Evolutionary conservation across 1,284 basidiomycete species (phyloP).

Genomic region (Cryptococcus floricola): DNA sequence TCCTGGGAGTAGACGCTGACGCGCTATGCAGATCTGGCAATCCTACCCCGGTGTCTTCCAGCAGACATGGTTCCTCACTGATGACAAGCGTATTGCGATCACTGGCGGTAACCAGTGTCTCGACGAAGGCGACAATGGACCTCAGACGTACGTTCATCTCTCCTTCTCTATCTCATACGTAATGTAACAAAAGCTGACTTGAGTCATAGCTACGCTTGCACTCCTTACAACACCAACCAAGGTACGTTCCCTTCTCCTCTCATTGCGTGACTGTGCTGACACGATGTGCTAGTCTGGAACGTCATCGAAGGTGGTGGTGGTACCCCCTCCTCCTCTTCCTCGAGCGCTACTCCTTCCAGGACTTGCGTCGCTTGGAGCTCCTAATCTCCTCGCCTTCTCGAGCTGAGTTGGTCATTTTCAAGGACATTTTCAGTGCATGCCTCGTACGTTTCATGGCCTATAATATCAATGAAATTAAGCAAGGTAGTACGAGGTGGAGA

Average conservation of each 20-base stretch:
- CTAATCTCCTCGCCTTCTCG: not conserved
- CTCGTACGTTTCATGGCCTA: too few species aligned
- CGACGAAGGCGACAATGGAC: slow-evolving; percentile 25
- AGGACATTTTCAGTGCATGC: not conserved
- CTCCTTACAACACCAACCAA: slow-evolving; percentile 12
- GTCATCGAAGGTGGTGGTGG: slow-evolving; percentile 1
- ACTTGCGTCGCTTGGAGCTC: not conserved
- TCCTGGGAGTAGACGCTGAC: not conserved
- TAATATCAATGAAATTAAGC: too few species aligned
- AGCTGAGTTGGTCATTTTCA: not conserved
- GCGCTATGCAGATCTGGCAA: slow-evolving; percentile 15
- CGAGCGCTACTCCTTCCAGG: not conserved
- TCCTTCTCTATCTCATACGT: not conserved
- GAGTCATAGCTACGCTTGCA: not conserved
- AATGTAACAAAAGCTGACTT: not conserved
- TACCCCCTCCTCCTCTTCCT: not conserved
- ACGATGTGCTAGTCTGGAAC: slow-evolving; percentile 7
- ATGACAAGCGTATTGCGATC: slow-evolving; percentile 36
- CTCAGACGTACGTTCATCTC: slow-evolving; percentile 27
- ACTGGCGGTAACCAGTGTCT: slow-evolving; percentile 30
- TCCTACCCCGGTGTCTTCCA: slow-evolving; percentile 23
- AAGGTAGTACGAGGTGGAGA: too few species aligned
- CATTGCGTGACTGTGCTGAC: too few species aligned
- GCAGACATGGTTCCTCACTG: slow-evolving; percentile 28
- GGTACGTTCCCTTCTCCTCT: not conserved